Percentiles rank a stretch among this genome's conserved stretches.
phyloP scores from a whole-genome alignment of 169 alveolate genomes.

The Eimeria falciformis region DNA sequence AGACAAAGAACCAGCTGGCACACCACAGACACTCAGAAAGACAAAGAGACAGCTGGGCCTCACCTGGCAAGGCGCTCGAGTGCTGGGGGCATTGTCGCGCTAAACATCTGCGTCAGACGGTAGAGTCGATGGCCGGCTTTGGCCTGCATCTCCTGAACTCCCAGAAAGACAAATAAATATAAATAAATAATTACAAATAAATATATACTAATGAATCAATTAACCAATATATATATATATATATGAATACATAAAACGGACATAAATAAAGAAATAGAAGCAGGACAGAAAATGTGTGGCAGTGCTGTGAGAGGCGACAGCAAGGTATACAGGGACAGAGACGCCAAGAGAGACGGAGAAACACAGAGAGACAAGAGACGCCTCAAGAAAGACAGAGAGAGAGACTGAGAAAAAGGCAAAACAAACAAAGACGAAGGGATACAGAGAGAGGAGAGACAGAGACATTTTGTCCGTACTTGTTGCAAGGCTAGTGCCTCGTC shows the following conservation, averaged over 20 bases:
- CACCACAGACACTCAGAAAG: neutral
- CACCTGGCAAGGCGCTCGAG: slow-evolving; percentile 94
- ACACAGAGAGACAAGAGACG: neutral
- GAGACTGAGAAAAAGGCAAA: neutral
- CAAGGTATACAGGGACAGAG: neutral
- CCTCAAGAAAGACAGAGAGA: neutral
- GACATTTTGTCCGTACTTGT: no score
- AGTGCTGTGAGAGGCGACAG: neutral
- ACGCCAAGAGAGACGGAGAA: neutral
- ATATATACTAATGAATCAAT: neutral
- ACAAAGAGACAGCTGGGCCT: neutral
- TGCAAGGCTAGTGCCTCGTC: slow-evolving; percentile 90
- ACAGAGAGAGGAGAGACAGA: no score
- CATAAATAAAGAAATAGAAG: neutral
- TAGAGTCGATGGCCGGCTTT: slow-evolving; percentile 91
- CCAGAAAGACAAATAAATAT: neutral
- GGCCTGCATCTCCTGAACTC: slow-evolving; percentile 87
- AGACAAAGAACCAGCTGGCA: neutral
- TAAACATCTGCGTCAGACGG: slow-evolving; percentile 94
- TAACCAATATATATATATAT: neutral
- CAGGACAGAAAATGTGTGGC: no score
- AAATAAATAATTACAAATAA: neutral
- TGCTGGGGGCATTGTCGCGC: slow-evolving; percentile 98
- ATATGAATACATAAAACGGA: neutral
- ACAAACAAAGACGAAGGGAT: neutral